Conservation (phyloP, 2,329 filamentous ascomycete species). For the Lecanicillium sp. region DNA sequence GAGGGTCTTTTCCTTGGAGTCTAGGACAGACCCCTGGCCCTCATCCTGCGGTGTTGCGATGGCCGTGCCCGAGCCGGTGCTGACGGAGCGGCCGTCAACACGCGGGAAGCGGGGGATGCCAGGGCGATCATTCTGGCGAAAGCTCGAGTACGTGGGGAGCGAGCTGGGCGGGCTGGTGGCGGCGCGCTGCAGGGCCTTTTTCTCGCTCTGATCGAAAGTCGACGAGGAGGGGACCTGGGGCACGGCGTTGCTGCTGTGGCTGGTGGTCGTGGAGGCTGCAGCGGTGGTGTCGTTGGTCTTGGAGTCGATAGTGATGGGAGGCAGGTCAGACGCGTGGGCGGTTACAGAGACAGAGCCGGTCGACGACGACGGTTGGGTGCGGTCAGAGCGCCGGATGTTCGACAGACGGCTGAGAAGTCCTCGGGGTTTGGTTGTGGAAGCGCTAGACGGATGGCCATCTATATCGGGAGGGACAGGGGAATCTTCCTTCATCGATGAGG, state of each 20-base stretch:
- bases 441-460: constrained; percentile 50
- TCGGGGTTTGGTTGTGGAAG: constrained; percentile 50
- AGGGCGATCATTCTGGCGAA: constrained; percentile 12
- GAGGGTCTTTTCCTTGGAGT: constrained; percentile 19
- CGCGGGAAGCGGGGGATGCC: constrained; percentile 17
- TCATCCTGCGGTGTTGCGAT: constrained; percentile 42
- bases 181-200: constrained; percentile 17
- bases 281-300: no score
- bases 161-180: constrained; percentile 17
- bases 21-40: constrained; percentile 53
- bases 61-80: constrained; percentile 26
- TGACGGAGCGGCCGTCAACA: constrained; percentile 21
- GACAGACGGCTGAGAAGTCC: constrained; percentile 35
- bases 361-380: constrained; percentile 26
- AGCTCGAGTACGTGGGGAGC: neutral
- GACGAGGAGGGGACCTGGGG: no score
- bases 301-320: constrained; percentile 15
- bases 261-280: no score
- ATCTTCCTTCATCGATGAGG: constrained; percentile 58
- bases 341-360: constrained; percentile 23
- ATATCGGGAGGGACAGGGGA: constrained; percentile 46
- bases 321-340: constrained; percentile 22
- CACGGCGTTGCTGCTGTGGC: no score
- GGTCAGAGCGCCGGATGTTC: constrained; percentile 27
- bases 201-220: no score